Conservation (phyloP, 2,329 filamentous ascomycete genomes). For the Phyllosticta ampelicida region DNA sequence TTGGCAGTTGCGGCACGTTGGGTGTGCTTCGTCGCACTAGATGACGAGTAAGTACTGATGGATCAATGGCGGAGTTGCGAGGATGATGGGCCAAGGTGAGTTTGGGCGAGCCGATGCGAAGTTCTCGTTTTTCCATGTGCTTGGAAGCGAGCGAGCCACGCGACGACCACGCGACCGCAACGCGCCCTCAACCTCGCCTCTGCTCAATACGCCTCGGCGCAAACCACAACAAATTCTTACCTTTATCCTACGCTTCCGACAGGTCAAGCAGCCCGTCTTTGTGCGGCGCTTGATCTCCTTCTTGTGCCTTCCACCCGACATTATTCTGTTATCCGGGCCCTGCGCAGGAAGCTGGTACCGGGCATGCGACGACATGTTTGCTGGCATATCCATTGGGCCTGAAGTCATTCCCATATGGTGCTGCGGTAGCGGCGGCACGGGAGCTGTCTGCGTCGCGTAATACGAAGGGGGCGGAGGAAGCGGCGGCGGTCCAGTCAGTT, state of each 20-base stretch:
- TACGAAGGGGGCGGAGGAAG: constrained; percentile 46
- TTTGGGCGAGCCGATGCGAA: constrained; percentile 22
- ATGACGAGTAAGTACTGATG: constrained; percentile 5
- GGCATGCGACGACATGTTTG: constrained; percentile 32
- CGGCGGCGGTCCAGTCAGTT: constrained; percentile 35
- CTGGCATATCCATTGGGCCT: constrained; percentile 36
- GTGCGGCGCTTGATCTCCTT: constrained; percentile 68
- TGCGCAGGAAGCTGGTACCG: constrained; percentile 47
- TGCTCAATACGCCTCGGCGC: constrained; percentile 3
- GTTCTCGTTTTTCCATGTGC: constrained; percentile 28
- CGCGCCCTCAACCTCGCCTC: constrained; percentile 14
- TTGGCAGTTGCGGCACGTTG: constrained; percentile 80
- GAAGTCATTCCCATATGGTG: constrained; percentile 7
- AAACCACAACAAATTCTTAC: constrained; percentile 31
- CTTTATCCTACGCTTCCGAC: constrained; percentile 57
- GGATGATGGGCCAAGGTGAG: constrained; percentile 15
- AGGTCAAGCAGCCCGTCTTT: constrained; percentile 57
- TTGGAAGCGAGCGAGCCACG: constrained; percentile 10
- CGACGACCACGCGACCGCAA: constrained; percentile 13
- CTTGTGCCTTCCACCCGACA: constrained; percentile 54
- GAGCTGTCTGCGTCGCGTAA: constrained; percentile 37
- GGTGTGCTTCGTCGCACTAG: constrained; percentile 93
- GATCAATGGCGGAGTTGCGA: not conserved
- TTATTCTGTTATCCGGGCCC: constrained; percentile 39
- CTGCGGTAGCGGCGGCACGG: constrained; percentile 18